Base-by-base conservation (phyloP, 257 asterid species). In the Solanum appendiculatum region DNA sequence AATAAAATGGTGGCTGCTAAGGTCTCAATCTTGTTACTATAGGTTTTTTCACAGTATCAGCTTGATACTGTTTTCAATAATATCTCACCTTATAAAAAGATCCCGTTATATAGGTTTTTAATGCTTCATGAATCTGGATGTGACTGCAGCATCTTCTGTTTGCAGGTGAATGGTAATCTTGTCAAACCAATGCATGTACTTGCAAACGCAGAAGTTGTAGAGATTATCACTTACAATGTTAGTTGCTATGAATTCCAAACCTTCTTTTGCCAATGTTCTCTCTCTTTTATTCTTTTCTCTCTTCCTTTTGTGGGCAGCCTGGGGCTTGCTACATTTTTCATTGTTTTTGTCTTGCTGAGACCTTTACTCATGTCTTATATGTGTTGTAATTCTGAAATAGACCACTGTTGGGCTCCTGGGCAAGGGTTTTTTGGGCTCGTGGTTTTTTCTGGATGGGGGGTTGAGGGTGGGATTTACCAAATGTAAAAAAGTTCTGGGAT, bases 1-100 rank as follows among this genome's bases (percentile, higher is more conserved):
- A 95, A 96, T 91, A 92, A 94, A 86, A 96, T 96, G 98, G 99
- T 96, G 88, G 99, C 99, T 87, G 98, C 98, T 72, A 96, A 94
- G 98, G 99, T 94, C 66, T 54, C 56, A 88, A 73, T 81, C 73
- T 70, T 64, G 69, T 84, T 68, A 4, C 10, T 29, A 56, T 27
- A 82, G 73, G 84, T 58, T 48, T 54, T 69, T 60, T 12, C 18
- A 58, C 14, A 21, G 68, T 64, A 64, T 64, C 34, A 25, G 34
- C 16, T 64, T 27, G 34, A 25, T n/a, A 63, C 72, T 63, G 34
- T 63, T 63, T 72, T 21, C 31, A 20, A 36, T 36, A 72, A 72
- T 34, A 34, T 36, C 29, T 72, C 81, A 20, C 81, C 81, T 10
- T 72, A 72, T 72, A 20, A 70, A 70, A 34, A 18, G 54, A 42